Evolutionary conservation across 2,329 filamentous ascomycete species (phyloP), one percentile per base, ranked within the genome.

Genomic region (Penicillium sp.): DNA sequence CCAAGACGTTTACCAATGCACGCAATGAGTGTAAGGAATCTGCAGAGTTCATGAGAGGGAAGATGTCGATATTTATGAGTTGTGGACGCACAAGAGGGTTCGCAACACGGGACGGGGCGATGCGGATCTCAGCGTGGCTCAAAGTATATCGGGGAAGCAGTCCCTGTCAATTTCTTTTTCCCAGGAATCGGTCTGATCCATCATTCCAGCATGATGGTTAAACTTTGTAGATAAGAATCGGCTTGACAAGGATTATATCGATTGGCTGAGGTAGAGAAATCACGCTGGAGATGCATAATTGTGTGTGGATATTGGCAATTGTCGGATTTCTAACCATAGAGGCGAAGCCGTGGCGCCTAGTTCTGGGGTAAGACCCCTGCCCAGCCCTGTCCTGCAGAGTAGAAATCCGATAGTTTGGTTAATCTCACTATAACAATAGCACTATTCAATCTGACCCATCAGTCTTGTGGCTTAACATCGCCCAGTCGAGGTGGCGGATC

Each of bases 361-460:
- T 48, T 55, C 25, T n/a, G 41, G 41, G 54, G 48, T 53, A 57
- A 21, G 23, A 23, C 19, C 43, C 44, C 31, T 51, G 47, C 11
- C 48, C 25, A 52, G 58, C 19, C 41, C 43, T 39, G 29, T 19
- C 36, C 34, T 56, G 44, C 34, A 39, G 23, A 58, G 43, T 53
- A 29, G 23, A 13, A 7, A 45, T 50, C 46, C 43, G 46, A 57
- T 63, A 59, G 50, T 57, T 34, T 36, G 41, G 51, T 60, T 38
- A 55, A 59, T 58, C 48, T 27, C 55, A 31, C 58, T 59, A 64
- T 58, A 64, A 57, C 54, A 57, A 39, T 40, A 23, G 25, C 52
- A 61, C 63, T 65, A 62, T 63, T 39, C 53, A 62, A 63, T 63
- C 21, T 63, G 63, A 66, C 60, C 46, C 34, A 63, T 67, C 54